Conservation (phyloP, 345 rosid genomes). For the Cardiospermum halicacabum region DNA sequence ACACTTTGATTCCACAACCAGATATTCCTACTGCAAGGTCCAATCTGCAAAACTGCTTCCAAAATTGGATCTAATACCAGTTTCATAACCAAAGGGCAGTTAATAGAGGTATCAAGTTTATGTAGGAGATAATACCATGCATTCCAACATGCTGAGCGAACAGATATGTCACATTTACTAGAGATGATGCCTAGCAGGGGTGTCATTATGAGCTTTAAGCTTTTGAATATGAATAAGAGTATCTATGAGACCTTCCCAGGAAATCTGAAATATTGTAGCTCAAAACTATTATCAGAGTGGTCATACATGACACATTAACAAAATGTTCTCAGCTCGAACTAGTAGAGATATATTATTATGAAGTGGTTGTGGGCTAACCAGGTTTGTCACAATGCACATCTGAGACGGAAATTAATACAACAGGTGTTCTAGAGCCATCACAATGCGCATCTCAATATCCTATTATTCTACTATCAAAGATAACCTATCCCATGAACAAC, state of each 20-base stretch:
- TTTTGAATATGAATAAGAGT: slow-evolving; percentile 36
- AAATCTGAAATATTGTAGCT: slow-evolving; percentile 35
- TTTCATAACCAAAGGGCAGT: slow-evolving; percentile 27
- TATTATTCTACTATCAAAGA: not conserved
- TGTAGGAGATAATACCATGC: slow-evolving; percentile 55
- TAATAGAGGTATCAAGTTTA: slow-evolving; percentile 39
- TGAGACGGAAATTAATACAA: not conserved
- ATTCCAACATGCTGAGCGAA: slow-evolving; percentile 41
- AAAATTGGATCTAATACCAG: slow-evolving; percentile 44
- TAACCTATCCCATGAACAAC: not conserved
- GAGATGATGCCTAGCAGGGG: slow-evolving; percentile 41
- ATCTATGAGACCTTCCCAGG: slow-evolving; percentile 62
- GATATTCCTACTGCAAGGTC: slow-evolving; percentile 25
- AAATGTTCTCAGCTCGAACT: not conserved
- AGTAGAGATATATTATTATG: not conserved
- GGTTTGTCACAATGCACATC: no score
- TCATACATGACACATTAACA: slow-evolving; percentile 1
- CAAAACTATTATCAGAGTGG: not conserved
- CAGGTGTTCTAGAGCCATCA: not conserved
- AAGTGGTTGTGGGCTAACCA: not conserved
- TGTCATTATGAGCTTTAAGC: slow-evolving; percentile 51
- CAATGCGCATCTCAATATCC: not conserved
- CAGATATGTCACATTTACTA: slow-evolving; percentile 38
- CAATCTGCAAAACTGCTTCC: slow-evolving; percentile 34
- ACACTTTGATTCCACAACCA: slow-evolving; percentile 44